phyloP scores from a whole-genome alignment of 2,329 filamentous ascomycete genomes.

The Ilyonectria mors-panacis region DNA sequence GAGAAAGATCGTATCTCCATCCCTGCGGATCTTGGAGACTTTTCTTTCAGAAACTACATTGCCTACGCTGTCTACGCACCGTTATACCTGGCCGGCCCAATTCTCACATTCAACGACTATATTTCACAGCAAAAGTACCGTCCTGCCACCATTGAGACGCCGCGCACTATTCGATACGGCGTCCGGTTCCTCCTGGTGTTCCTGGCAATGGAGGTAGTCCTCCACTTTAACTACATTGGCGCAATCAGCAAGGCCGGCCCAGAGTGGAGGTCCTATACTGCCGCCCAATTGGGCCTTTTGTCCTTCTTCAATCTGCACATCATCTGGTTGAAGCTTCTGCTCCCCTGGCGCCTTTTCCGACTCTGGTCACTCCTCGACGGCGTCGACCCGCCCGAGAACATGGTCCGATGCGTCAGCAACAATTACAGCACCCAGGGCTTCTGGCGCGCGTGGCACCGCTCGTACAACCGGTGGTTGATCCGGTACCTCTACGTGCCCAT shows the following conservation, averaged over 20 bases:
- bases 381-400: slow-evolving; percentile 97
- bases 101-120: slow-evolving; percentile 98
- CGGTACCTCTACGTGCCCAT: slow-evolving; percentile 95
- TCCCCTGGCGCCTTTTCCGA: slow-evolving; percentile 98
- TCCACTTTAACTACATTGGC: slow-evolving; percentile 94
- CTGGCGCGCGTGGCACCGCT: slow-evolving; percentile 97
- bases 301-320: slow-evolving; percentile 97
- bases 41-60: slow-evolving; percentile 86
- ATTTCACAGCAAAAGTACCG: slow-evolving; percentile 86
- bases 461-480: slow-evolving; percentile 94
- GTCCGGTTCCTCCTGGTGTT: slow-evolving; percentile 86
- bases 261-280: slow-evolving; percentile 86
- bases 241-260: slow-evolving; percentile 89
- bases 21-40: slow-evolving; percentile 80
- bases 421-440: slow-evolving; percentile 94
- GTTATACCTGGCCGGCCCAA: slow-evolving; percentile 92
- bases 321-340: slow-evolving; percentile 96
- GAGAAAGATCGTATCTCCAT: slow-evolving; percentile 89
- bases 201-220: slow-evolving; percentile 89
- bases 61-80: slow-evolving; percentile 94
- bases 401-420: slow-evolving; percentile 95
- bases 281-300: slow-evolving; percentile 89
- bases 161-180: slow-evolving; percentile 84
- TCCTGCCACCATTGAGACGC: slow-evolving; percentile 76
- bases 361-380: slow-evolving; percentile 95